These are phyloP conservation scores for Aspergillus sclerotiicarbonarius DNA, from an alignment of 495 filamentous ascomycete genomes.

Conservation along the genomic window DNA sequence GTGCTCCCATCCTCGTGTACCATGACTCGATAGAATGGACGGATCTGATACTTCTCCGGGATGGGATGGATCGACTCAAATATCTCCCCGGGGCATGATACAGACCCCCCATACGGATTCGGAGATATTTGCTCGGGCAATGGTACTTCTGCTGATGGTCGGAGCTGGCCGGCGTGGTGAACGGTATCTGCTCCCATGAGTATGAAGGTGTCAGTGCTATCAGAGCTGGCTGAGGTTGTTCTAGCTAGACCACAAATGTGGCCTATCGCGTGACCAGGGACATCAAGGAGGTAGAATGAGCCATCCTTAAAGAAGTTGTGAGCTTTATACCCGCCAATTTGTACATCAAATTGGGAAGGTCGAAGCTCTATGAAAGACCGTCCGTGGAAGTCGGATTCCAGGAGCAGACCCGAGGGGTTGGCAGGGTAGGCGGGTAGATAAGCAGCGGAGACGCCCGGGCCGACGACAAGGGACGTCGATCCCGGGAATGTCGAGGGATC, in stretches of 20 bases:
- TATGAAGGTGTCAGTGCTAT: not conserved
- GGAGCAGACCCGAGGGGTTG: not conserved
- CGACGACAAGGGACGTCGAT: not conserved
- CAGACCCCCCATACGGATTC: not conserved
- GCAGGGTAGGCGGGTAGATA: not conserved
- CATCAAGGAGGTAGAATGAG: not conserved
- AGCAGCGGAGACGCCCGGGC: not conserved
- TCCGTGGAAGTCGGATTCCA: not conserved
- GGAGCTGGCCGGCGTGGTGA: not conserved
- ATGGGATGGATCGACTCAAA: not conserved
- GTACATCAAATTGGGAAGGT: not conserved
- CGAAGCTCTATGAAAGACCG: not conserved
- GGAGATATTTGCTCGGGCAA: not conserved
- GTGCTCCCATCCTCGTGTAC: not conserved
- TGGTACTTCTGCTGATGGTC: not conserved
- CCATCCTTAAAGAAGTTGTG: not conserved
- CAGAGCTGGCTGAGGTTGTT: not conserved
- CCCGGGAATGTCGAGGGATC: constrained; percentile 1
- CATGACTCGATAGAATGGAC: not conserved
- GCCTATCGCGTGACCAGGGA: not conserved
- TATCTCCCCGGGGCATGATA: not conserved
- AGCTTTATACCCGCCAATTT: not conserved
- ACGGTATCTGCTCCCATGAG: constrained; percentile 3
- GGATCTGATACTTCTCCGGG: not conserved
- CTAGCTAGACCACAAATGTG: not conserved